Base-by-base conservation (phyloP, 2,329 filamentous ascomycete genomes). In the Arthrobotrys conoides region DNA sequence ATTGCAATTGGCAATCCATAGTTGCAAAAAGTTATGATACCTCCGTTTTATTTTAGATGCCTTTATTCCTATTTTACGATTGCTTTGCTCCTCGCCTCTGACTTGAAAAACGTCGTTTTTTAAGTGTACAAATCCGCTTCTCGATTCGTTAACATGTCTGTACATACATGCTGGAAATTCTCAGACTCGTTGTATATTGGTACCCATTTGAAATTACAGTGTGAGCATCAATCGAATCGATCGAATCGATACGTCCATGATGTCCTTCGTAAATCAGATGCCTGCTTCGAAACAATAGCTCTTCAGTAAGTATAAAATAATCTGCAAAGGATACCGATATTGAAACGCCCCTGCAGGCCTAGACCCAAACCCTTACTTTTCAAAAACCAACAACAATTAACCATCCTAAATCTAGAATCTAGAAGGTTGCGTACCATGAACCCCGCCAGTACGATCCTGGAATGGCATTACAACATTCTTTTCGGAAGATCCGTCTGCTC, bases 401-500 rank as follows among this genome's bases (percentile, higher is more conserved):
- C 27, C 27, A 30, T 5, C 2, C 18, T 46, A 20, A 20, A 20
- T 18, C 8, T 44, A 61, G 24, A 44, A 61, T 14, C 57, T 61
- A 3, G 57, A 18, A 3, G 57, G 57, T 2, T n/a, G 33, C 14
- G 57, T 61, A 61, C 65, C 44, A 16, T 49, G 30, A 49, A 53
- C 24, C 10, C 51, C 36, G 1, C 63, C 71, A 14, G 20, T 22
- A 10, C 64, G 64, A 30, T 75, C 65, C 30, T 71, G 72, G 36
- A 77, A 77, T 22, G 72, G 73, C 51, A 71, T 38, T 5, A 71
- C 67, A 12, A 71, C 67, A 22, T 55, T 64, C 49, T 64, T 71
- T 44, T 77, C 67, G 12, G 51, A 61, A 20, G 73, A 63, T n/a
- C 67, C 67, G 18, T 71, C 61, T n/a, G 66, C 72, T 38, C 70